Conservation (phyloP, 345 rosid species). For the Anacardium occidentale region DNA sequence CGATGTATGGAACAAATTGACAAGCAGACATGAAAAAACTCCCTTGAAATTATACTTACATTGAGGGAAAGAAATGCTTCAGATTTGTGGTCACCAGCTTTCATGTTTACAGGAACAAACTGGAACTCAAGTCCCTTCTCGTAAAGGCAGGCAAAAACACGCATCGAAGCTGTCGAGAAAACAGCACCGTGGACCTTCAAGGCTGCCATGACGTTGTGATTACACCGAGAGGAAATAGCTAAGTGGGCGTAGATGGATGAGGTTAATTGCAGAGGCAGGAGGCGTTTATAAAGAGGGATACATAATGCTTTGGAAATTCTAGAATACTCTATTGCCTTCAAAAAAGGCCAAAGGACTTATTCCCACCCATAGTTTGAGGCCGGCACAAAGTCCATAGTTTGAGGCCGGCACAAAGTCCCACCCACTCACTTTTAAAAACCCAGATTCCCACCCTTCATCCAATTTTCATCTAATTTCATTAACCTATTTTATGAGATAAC, state of each 20-base stretch:
- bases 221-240: not conserved
- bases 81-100: constrained; percentile 57
- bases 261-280: too few relatives aligned
- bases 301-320: not conserved
- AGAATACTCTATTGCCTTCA: not conserved
- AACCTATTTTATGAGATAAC: too few relatives aligned
- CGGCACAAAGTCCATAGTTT: too few relatives aligned
- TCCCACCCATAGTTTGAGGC: too few relatives aligned
- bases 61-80: constrained; percentile 55
- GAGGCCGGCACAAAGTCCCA: too few relatives aligned
- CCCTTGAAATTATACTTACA: constrained; percentile 29
- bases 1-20: too few relatives aligned
- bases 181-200: constrained; percentile 45
- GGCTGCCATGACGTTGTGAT: constrained; percentile 32
- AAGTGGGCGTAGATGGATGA: not conserved
- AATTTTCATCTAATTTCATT: too few relatives aligned
- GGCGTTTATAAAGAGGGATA: not conserved
- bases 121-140: constrained; percentile 65
- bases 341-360: too few relatives aligned
- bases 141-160: constrained; percentile 47
- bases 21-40: too few relatives aligned
- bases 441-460: too few relatives aligned
- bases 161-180: constrained; percentile 49
- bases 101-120: constrained; percentile 46
- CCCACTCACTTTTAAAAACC: too few relatives aligned